Conservation (phyloP, 768 basidiomycete species). For the Austroboletus eburneus region DNA sequence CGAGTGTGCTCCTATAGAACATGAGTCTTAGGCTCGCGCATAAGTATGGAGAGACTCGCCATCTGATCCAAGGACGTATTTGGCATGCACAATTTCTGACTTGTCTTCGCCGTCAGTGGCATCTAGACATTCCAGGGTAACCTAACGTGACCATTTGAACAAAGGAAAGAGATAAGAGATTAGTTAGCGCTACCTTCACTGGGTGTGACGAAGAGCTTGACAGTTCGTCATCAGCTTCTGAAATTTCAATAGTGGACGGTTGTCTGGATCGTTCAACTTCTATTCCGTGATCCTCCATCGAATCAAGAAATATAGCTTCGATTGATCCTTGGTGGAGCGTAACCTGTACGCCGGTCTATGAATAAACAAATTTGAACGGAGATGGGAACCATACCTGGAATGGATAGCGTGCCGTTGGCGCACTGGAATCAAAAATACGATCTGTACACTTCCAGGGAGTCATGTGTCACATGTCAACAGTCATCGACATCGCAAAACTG, state of each 20-base stretch:
- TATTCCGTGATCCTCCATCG: conserved; percentile 26
- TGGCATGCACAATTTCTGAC: conserved; percentile 29
- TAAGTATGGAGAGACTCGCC: conserved; percentile 11
- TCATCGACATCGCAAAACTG: neutral
- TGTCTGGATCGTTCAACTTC: conserved; percentile 31
- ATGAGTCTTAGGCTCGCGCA: neutral
- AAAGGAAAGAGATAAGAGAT: neutral
- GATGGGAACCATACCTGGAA: conserved; percentile 47
- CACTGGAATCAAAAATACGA: conserved; percentile 54
- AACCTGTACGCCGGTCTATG: conserved; percentile 11
- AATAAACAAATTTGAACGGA: neutral
- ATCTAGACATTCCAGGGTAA: conserved; percentile 14
- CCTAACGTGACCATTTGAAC: no score
- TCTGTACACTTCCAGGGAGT: conserved; percentile 52
- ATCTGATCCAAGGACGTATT: conserved; percentile 32
- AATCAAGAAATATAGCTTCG: conserved; percentile 36
- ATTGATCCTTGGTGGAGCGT: conserved; percentile 36
- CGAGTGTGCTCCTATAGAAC: conserved; percentile 34
- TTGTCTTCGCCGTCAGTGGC: conserved; percentile 23
- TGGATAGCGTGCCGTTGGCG: conserved; percentile 59
- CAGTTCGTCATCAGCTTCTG: conserved; percentile 36
- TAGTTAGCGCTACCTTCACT: conserved; percentile 14
- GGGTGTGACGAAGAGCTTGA: conserved; percentile 21
- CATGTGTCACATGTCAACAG: no score
- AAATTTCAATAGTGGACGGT: conserved; percentile 28